Percentiles rank a stretch among this genome's conserved stretches.
These are phyloP conservation scores for Globisporangium megalacanthum DNA, from an alignment of 352 stramenopile genomes.

Conservation along the genomic window DNA sequence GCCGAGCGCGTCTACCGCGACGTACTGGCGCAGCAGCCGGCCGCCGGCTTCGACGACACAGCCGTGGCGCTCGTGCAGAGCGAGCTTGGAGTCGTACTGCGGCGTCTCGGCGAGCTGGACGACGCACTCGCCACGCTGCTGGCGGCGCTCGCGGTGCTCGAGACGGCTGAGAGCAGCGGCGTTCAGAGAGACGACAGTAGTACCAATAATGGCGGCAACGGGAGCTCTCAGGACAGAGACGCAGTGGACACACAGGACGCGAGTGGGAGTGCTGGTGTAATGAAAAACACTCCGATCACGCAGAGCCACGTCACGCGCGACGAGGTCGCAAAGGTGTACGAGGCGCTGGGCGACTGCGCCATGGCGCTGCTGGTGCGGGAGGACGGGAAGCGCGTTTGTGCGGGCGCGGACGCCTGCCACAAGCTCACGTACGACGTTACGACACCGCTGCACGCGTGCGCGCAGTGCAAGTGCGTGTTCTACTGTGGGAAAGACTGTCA, in stretches of 20 bases:
- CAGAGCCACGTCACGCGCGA: slow-evolving; percentile 65
- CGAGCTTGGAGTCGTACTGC: slow-evolving; percentile 45
- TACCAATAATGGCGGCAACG: too few relatives aligned
- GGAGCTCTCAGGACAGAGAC: too few relatives aligned
- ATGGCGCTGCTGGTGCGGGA: slow-evolving; percentile 36
- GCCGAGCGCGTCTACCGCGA: slow-evolving; percentile 42
- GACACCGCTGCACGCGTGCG: slow-evolving; percentile 41
- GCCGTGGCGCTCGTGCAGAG: slow-evolving; percentile 56
- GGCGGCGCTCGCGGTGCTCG: slow-evolving; percentile 37
- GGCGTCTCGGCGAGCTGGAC: slow-evolving; percentile 34
- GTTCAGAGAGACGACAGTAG: too few relatives aligned
- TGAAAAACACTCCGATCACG: slow-evolving; percentile 10
- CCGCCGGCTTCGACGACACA: slow-evolving; percentile 51
- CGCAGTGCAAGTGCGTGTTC: slow-evolving; percentile 63
- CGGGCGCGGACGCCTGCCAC: slow-evolving; percentile 36
- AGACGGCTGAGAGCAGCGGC: neutral
- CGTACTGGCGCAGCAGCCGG: slow-evolving; percentile 34
- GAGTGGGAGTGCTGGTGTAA: neutral
- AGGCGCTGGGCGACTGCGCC: slow-evolving; percentile 49
- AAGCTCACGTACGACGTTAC: slow-evolving; percentile 42
- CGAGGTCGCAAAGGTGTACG: slow-evolving; percentile 65
- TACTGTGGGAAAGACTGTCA: slow-evolving; percentile 68
- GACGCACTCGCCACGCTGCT: slow-evolving; percentile 45
- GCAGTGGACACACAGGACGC: slow-evolving; percentile 25
- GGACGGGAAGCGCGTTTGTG: slow-evolving; percentile 44